Conservation (phyloP, 2,329 filamentous ascomycete genomes). For the Claviceps humidiphila region DNA sequence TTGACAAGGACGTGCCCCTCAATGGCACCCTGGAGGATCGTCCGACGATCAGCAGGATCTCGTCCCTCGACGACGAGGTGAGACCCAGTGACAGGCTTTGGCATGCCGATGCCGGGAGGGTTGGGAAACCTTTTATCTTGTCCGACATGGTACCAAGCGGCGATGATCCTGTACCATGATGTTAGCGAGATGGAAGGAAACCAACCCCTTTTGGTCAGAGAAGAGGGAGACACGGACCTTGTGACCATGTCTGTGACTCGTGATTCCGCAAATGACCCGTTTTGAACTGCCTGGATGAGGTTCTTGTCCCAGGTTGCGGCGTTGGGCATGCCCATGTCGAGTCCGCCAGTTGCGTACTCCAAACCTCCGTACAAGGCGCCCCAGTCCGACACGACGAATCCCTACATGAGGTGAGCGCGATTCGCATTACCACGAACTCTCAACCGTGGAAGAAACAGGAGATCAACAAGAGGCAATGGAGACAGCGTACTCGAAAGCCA, state of each 20-base stretch:
- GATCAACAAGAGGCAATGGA: not conserved
- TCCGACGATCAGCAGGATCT: constrained; percentile 26
- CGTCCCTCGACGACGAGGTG: constrained; percentile 41
- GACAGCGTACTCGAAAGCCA: constrained; percentile 29
- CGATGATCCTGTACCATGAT: constrained; percentile 23
- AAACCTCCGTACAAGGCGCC: constrained; percentile 51
- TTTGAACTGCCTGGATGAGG: constrained; percentile 43
- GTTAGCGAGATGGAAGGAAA: not conserved
- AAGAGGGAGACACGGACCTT: constrained; percentile 12
- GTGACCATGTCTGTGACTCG: constrained; percentile 49
- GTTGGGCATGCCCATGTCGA: constrained; percentile 59
- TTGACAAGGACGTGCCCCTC: constrained; percentile 53
- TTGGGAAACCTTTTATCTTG: constrained; percentile 34
- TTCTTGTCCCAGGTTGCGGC: constrained; percentile 33
- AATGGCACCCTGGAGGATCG: constrained; percentile 40
- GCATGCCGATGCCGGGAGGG: constrained; percentile 38
- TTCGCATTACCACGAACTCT: not conserved
- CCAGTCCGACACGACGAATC: constrained; percentile 58
- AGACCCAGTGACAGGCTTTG: constrained; percentile 30
- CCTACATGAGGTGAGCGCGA: constrained; percentile 18
- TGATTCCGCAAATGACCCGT: constrained; percentile 41
- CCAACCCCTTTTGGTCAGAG: no score
- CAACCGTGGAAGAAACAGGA: no score
- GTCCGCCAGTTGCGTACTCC: constrained; percentile 45
- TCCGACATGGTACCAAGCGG: constrained; percentile 41